Evolutionary conservation across 208 protist species (phyloP), one percentile per base, ranked within the genome.

Genomic region (Trypanosoma boissoni): DNA sequence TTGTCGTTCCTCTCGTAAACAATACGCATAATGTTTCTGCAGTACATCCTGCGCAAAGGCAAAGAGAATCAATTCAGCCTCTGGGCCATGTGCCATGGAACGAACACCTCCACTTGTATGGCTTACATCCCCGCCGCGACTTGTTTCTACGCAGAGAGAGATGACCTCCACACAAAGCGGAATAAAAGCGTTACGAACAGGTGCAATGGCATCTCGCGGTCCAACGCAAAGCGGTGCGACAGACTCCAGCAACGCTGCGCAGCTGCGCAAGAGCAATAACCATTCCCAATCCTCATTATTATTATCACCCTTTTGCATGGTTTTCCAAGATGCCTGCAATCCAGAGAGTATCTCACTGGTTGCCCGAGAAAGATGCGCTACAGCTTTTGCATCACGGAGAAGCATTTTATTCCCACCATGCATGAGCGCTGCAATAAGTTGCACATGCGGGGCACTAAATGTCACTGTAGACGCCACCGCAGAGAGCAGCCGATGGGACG

Each of bases 41-140:
- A 92, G 69, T 14, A 91, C 64, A 46, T 95, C 89, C 46, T 95
- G 89, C 54, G 67, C 65, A 77, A 93, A 93, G 0, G 83, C 78
- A 56, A 91, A 85, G 26, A 91, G 62, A 24, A 82, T 46, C 16
- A 66, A 14, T 32, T 60, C 56, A 4, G 80, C 62, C 9, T n/a
- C n/a, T n/a, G n/a, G n/a, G n/a, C n/a, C n/a, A n/a, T n/a, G n/a
- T n/a, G n/a, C n/a, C n/a, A n/a, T n/a, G n/a, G n/a, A n/a, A n/a
- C 7, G 23, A 27, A 28, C 14, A 58, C n/a, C 39, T n/a, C n/a
- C n/a, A n/a, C n/a, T n/a, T n/a, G n/a, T n/a, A n/a, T n/a, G n/a
- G n/a, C n/a, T n/a, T n/a, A n/a, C n/a, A n/a, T n/a, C n/a, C n/a
- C n/a, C n/a, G n/a, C n/a, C n/a, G n/a, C n/a, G n/a, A n/a, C n/a